Conservation (phyloP, 495 filamentous ascomycete species). For the Cladorrhinum samala region DNA sequence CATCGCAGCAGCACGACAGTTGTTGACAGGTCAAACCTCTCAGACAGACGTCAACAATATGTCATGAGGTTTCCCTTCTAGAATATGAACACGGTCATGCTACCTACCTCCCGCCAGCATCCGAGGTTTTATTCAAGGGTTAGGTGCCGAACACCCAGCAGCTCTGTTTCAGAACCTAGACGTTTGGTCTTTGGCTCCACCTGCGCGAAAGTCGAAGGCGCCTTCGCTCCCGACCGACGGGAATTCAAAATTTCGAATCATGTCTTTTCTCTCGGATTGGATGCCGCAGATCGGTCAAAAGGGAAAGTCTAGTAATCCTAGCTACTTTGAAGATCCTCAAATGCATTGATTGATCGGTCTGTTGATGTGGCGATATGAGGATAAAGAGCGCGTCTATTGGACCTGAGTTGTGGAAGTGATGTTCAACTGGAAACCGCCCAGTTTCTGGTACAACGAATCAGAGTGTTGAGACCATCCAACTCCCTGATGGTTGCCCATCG, state of each 20-base stretch:
- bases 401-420: neutral
- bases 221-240: too few species aligned
- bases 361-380: neutral
- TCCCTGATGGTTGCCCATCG: neutral
- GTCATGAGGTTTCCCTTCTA: neutral
- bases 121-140: neutral
- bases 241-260: too few species aligned
- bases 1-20: too few species aligned
- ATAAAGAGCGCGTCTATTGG: too few species aligned
- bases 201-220: too few species aligned
- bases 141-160: neutral
- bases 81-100: neutral
- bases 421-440: conserved; percentile 7
- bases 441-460: conserved; percentile 4
- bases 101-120: neutral
- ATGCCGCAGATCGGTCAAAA: too few species aligned
- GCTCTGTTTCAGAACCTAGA: neutral
- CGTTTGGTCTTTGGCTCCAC: neutral
- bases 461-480: neutral
- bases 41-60: neutral
- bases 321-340: too few species aligned
- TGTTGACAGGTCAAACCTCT: too few species aligned
- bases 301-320: too few species aligned
- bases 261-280: too few species aligned
- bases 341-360: too few species aligned